Evolutionary conservation across 1,284 basidiomycete species (phyloP).

Genomic region (Filobasidium uniguttulatum): DNA sequence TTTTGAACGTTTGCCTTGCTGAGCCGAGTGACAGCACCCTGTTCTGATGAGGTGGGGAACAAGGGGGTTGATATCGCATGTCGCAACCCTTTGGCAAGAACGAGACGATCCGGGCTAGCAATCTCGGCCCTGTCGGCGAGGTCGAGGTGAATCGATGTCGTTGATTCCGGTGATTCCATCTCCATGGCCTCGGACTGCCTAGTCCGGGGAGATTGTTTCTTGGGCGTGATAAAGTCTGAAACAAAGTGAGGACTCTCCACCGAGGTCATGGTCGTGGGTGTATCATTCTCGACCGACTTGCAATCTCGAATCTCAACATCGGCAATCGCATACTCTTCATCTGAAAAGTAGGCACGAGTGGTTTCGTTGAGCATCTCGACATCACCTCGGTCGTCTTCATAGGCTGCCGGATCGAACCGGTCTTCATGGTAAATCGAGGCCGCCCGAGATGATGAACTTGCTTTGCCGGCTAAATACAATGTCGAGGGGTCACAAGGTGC

Average conservation of each 20-base stretch:
- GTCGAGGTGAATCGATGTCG: neutral
- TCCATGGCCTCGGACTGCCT: too few species aligned
- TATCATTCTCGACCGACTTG: neutral
- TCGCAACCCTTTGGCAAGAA: constrained; percentile 4
- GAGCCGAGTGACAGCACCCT: neutral
- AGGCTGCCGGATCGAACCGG: constrained; percentile 11
- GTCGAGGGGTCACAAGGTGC: too few species aligned
- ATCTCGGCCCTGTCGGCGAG: neutral
- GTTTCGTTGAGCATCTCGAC: constrained; percentile 2
- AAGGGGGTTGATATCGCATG: constrained; percentile 12
- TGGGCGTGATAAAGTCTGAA: neutral
- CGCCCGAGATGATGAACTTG: neutral
- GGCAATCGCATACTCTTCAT: constrained; percentile 2
- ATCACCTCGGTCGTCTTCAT: constrained; percentile 11
- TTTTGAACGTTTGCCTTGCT: neutral
- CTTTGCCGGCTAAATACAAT: neutral
- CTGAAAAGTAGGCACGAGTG: constrained; percentile 3
- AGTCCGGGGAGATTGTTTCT: neutral
- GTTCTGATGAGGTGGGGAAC: neutral
- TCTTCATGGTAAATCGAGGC: neutral
- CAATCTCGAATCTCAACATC: too few species aligned
- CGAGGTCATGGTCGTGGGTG: neutral
- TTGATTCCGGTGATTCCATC: neutral
- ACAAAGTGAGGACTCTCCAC: neutral
- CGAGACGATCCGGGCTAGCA: too few species aligned